Evolutionary conservation across 1,284 basidiomycete species (phyloP).

Genomic region (Pascua guehoae): DNA sequence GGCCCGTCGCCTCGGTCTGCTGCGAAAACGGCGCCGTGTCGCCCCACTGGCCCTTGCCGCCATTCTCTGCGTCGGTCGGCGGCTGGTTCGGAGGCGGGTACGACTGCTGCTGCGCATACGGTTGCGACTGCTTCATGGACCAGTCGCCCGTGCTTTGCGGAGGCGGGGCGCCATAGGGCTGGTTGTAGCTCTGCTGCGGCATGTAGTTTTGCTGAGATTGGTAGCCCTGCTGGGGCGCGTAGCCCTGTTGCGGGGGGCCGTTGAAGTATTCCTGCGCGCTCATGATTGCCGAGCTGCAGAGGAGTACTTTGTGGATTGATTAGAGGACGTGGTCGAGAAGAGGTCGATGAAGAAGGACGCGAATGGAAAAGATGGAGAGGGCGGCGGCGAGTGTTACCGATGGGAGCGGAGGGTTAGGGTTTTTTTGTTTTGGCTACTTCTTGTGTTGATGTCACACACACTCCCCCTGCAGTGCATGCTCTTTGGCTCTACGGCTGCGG

Average conservation of each 20-base stretch:
- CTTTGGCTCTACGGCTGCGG: no score
- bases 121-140: slow-evolving; percentile 10
- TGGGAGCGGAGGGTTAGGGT: no score
- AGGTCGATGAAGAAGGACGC: no score
- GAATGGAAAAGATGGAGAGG: no score
- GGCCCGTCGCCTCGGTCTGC: slow-evolving; percentile 54
- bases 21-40: slow-evolving; percentile 55
- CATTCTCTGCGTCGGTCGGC: slow-evolving; percentile 10
- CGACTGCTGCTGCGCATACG: slow-evolving; percentile 13
- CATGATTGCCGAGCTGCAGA: slow-evolving; percentile 15
- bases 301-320: no score
- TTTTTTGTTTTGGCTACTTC: no score
- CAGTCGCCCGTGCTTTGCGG: background rate
- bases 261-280: slow-evolving; percentile 33
- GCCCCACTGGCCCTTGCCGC: slow-evolving; percentile 23
- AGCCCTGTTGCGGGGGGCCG: slow-evolving; percentile 3
- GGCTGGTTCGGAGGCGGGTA: background rate
- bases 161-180: background rate
- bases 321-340: no score
- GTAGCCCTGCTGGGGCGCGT: slow-evolving; percentile 1
- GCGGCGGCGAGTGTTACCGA: no score
- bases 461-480: no score
- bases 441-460: no score
- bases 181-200: background rate
- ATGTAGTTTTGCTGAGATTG: slow-evolving; percentile 1